Base-by-base conservation (phyloP, 139 green algal species). In the Chlamydomonas sphaeroides region DNA sequence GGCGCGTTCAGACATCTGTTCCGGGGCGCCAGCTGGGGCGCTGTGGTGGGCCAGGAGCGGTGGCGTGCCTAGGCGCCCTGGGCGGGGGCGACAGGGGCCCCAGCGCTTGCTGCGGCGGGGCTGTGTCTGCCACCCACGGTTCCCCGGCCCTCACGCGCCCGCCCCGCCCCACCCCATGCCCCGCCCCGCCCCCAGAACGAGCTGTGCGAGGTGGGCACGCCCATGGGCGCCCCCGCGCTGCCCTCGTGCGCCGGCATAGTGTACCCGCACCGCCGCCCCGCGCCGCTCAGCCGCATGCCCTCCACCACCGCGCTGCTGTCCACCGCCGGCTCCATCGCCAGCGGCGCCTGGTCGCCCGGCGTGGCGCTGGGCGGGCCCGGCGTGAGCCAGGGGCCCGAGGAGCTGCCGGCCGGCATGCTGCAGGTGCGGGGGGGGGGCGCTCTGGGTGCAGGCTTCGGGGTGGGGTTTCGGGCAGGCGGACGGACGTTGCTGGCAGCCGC, bases 211-310 rank as follows among this genome's bases (percentile, higher is more conserved):
- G 59, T 80, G 20, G 36, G 45, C 35, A 80, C 73, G 2, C 73
- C 73, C 59, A 69, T 45, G 30, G 73, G 73, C 30, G 73, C 73
- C 11, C 73, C 73, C 15, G 18, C 39, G 1, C 73, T 80, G 0
- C 20, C 57, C 39, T 70, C 73, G 3, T 7, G 6, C 39, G 41
- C 56, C 20, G 41, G 59, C 38, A 33, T 45, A 3, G 28, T 38
- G 35, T 70, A 62, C 59, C 73, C 73, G 30, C 59, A 80, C 73
- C 73, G 73, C 59, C 70, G 70, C 33, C 70, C 70, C 35, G 41
- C 42, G 41, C 68, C 41, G 14, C 41, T 59, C 41, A 17, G 1
- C 28, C 68, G 42, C 30, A 26, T 74, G 68, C 41, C 41, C 68
- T 32, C 17, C 68, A 28, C 6, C 56, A n/a, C n/a, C n/a, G n/a